Percentiles rank a stretch among this genome's conserved stretches.
These are phyloP conservation scores for Posidonia oceanica DNA, from an alignment of 116 monocot species.

Conservation along the genomic window DNA sequence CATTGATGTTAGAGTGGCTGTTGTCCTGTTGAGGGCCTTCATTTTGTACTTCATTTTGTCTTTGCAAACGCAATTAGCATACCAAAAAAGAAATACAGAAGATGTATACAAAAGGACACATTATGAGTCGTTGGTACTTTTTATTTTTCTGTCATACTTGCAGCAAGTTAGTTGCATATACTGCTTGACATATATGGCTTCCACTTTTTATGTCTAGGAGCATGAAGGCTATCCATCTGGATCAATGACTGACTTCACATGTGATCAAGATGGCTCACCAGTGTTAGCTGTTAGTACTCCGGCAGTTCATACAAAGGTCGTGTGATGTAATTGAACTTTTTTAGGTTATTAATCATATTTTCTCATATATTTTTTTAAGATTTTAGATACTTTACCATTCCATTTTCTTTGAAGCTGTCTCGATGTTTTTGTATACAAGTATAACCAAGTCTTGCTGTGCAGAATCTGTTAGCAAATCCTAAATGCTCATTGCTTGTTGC, in stretches of 20 bases:
- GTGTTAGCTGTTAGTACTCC: constrained; percentile 75
- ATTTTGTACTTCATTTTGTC: neutral
- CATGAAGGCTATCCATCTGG: constrained; percentile 86
- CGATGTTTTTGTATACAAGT: neutral
- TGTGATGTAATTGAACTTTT: neutral
- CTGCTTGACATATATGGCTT: neutral
- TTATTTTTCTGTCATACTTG: neutral
- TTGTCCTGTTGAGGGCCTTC: too few species aligned
- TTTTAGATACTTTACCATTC: too few species aligned
- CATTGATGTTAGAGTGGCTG: too few species aligned
- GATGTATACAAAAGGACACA: neutral
- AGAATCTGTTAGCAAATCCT: constrained; percentile 79
- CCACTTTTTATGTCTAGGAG: constrained; percentile 29
- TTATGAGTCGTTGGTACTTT: neutral
- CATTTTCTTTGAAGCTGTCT: neutral
- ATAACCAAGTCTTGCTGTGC: constrained; percentile 11
- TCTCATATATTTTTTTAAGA: too few species aligned
- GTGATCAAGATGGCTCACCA: constrained; percentile 70
- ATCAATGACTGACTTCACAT: constrained; percentile 89
- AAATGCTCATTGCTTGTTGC: constrained; percentile 87
- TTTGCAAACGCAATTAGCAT: too few species aligned
- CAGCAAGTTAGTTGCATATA: neutral
- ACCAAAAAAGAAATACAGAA: neutral
- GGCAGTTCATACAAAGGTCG: constrained; percentile 87
- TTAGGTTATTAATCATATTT: too few species aligned